Percentiles rank a stretch among this genome's conserved stretches.
Conservation (phyloP, 2,329 filamentous ascomycete genomes). For the Colletotrichum viniferum region DNA sequence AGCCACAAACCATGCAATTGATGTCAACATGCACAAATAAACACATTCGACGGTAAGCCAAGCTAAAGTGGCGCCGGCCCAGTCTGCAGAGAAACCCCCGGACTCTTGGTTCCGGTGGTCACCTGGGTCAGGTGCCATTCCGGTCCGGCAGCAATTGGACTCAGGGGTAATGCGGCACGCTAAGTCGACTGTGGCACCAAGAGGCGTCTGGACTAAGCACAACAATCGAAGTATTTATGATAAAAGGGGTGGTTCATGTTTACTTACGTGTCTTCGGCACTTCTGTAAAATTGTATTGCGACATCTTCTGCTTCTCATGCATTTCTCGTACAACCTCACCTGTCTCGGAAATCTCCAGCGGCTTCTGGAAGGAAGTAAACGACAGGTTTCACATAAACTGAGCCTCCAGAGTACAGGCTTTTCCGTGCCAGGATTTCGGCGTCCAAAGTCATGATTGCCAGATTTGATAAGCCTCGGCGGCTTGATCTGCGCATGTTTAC, state of each 20-base stretch:
- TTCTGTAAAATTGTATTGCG: neutral
- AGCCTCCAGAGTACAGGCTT: neutral
- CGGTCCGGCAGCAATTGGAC: neutral
- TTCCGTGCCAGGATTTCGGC: neutral
- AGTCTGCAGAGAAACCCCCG: neutral
- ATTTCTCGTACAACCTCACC: neutral
- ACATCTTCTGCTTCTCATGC: neutral
- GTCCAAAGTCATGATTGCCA: neutral
- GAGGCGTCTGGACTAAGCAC: neutral
- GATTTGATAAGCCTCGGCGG: neutral
- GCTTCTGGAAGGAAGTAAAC: neutral
- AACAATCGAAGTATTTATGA: neutral
- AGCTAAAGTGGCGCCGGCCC: neutral
- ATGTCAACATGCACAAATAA: neutral
- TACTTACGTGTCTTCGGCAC: too few relatives aligned
- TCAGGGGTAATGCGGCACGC: neutral
- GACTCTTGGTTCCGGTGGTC: neutral
- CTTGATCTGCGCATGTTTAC: neutral
- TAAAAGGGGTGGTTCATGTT: too few relatives aligned
- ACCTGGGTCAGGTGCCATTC: neutral
- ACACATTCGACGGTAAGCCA: neutral
- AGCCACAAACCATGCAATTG: neutral
- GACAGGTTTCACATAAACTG: neutral
- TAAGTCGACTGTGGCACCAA: neutral
- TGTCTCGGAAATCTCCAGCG: neutral